Evolutionary conservation across 108 stramenopile genomes (phyloP), one percentile per base, ranked within the genome.

Genomic region (Parmales sp.): DNA sequence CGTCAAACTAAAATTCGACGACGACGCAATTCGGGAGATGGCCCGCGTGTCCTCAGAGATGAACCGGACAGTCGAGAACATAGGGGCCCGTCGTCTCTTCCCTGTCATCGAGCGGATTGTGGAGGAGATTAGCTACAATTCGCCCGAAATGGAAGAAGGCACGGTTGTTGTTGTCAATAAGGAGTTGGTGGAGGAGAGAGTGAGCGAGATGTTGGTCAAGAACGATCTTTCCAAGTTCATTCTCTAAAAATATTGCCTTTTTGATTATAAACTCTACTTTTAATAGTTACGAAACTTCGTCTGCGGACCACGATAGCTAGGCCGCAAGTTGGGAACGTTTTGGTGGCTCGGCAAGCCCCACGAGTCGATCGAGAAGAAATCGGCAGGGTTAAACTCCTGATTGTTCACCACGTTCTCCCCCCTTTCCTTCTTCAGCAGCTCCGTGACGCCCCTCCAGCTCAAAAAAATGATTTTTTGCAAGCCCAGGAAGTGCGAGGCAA

Each of bases 21-120:
- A 95, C 66, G 95, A 94, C 25, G 98, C 96, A 19, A 79, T 99
- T 79, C 78, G 94, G 48, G 94, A 98, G 82, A 95, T 99, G 68
- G 98, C 98, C 19, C 84, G 86, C 63, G 87, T 88, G 49, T 90
- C 93, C 25, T 90, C 94, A 1, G 74, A 78, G 71, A 78, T 95
- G 51, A 99, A 99, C 87, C 90, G 88, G 71, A 92, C 90, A 0
- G 93, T 99, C 3, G 98, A 99, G 78, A 99, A 99, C 78, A 98
- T 99, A 75, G 98, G 98, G 28, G 96, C 98, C 13, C 72, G 98
- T 34, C 79, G 98, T 65, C 80, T 99, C 60, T 95, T 97, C 78
- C 96, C 98, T 9, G 92, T 97, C 19, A 84, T 99, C 70, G 98
- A 99, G 76, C 84, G 96, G 13, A 91, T 99, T 45, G 88, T 99